These are phyloP conservation scores for Tetrahymena malaccensis DNA, from an alignment of 73 alveolate species.

Conservation along the genomic window DNA sequence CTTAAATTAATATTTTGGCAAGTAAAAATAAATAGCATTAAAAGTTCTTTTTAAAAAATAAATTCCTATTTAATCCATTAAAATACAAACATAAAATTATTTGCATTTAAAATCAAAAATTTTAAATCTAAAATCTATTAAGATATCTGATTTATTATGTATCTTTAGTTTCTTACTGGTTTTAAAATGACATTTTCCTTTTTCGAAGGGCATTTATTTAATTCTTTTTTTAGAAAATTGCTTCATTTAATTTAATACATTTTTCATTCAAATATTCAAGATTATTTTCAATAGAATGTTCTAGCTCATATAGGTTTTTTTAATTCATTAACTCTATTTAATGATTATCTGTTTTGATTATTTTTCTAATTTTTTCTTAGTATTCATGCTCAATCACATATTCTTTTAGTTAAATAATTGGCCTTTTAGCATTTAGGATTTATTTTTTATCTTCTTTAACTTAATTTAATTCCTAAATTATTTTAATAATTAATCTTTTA, in stretches of 20 bases:
- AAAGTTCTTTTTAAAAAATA: too few relatives aligned
- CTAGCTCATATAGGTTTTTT: not conserved
- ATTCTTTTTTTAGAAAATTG: not conserved
- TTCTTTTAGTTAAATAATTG: not conserved
- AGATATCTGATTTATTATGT: not conserved
- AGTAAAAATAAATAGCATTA: too few relatives aligned
- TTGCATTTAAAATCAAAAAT: not conserved
- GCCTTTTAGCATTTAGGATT: not conserved
- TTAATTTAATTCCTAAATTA: not conserved
- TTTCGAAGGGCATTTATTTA: not conserved
- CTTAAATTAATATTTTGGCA: too few relatives aligned
- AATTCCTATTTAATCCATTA: too few relatives aligned
- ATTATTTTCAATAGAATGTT: not conserved
- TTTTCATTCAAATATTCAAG: not conserved
- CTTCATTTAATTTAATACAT: not conserved
- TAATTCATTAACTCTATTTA: not conserved
- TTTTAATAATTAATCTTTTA: too few relatives aligned
- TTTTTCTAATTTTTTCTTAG: not conserved
- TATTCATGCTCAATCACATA: not conserved
- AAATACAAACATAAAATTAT: too few relatives aligned
- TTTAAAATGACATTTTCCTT: not conserved
- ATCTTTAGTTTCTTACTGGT: not conserved
- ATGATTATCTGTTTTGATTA: not conserved
- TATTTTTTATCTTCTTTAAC: not conserved
- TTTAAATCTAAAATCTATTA: not conserved